Base-by-base conservation (phyloP, 129 eudicot species). In the Arctium minus region DNA sequence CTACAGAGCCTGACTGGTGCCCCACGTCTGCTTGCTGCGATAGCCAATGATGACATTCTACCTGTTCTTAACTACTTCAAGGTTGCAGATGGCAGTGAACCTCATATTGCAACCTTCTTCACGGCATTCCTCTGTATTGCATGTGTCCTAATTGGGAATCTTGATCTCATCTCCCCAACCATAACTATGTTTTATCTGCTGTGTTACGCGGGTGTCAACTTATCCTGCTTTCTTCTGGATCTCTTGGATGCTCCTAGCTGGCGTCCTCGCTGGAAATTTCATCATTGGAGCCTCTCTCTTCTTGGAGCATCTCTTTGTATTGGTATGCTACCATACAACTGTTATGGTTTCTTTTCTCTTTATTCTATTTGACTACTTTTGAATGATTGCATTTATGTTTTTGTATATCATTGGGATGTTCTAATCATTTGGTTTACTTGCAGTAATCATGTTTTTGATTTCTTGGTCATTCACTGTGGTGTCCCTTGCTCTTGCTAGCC, bases 241-340 rank as follows among this genome's bases (percentile, higher is more conserved):
- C 97, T 96, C 46, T 75, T 96, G 35, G 99, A 96, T 87, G 99
- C 99, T 78, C 99, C 99, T 86, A 96, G 99, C 92, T 96, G 99
- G 99, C 99, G 99, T 72, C 99, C 99, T 74, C 87, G 99, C 68
- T 96, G 99, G 99, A 96, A 93, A 74, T 96, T 92, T 87, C 99
- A 96, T 87, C 99, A 96, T 71, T 96, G 99, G 99, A 96, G 98
- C 81, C 94, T 96, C 82, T 96, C 99, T 73, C 99, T 96, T 86
- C 79, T 96, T 88, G 99, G 99, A 86, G 99, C 99, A 31, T 83
- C 85, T 56, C 90, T 93, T 82, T 96, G 99, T 83, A 92, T 96
- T 79, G 94, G 98, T 96, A 85, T 65, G 87, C 48, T 33, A 70
- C 79, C 37, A 5, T 75, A 42, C 30, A 44, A 73, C 50, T 72